Base-by-base conservation (phyloP, 495 filamentous ascomycete genomes). In the Corynascus novoguineensis region DNA sequence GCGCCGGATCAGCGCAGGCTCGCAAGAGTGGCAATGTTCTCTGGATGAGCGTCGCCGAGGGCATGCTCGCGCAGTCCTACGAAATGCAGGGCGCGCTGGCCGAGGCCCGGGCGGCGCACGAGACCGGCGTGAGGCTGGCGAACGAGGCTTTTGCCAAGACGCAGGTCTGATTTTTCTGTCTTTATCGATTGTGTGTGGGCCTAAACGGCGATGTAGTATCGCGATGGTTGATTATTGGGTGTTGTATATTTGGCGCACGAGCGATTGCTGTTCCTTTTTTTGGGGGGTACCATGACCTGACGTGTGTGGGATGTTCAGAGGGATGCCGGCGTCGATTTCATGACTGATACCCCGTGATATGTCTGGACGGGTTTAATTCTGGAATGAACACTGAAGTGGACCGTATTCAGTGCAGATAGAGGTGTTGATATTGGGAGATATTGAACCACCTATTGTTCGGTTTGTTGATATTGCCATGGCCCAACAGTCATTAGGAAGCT, bases 11-110 rank as follows among this genome's bases (percentile, higher is more conserved):
- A 51, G 81, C 79, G 14, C 84, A 92, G 75, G 89, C 91, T 5
- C 83, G 81, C 64, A 86, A 83, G 66, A 83, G 83, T 47, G 82
- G 84, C 25, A 90, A 92, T 68, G 74, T 78, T 2, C 69, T 99
- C 21, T 99, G 93, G 93, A 85, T 79, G 65, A 90, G 85, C 63
- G 89, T 93, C 22, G 88, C 87, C 0, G 85, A 87, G 58, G 86
- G 86, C 5, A 86, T 93, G 82, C 77, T 93, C 19, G 84, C 83
- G 1, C 82, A 87, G 60, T 88, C 84, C 2, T 78, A 86, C 32
- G 87, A 90, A 56, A 76, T 85, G 49, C 84, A 88, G 63, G 89
- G 88, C 0, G 83, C 86, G 60, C 59, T 67, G 12, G 75, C 78
- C 5, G 87, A 93, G 62, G 88, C 87, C 7, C 63, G 58, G 60